Evolutionary conservation across 192 early-diverging fungal species (phyloP).

Genomic region (Jimgerdemannia lactiflua): DNA sequence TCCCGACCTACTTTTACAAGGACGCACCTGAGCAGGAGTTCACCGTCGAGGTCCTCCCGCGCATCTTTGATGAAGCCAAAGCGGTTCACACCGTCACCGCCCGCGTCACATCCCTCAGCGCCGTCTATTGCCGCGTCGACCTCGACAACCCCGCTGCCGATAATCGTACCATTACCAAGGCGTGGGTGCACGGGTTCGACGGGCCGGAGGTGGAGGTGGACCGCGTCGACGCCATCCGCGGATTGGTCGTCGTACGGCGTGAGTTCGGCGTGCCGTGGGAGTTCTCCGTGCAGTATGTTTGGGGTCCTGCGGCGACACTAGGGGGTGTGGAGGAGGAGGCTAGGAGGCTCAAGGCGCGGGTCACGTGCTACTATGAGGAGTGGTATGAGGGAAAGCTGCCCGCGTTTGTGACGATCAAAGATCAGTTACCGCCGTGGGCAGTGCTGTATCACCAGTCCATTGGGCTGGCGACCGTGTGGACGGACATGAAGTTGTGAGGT

Average conservation of each 20-base stretch:
- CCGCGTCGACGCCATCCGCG: neutral
- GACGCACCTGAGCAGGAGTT: neutral
- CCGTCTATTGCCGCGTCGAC: neutral
- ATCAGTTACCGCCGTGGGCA: constrained; percentile 28
- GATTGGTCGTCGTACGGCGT: constrained; percentile 3
- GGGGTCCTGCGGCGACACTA: constrained; percentile 6
- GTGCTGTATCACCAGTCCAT: constrained; percentile 28
- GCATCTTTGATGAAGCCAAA: neutral
- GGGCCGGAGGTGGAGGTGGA: neutral
- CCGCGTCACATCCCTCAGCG: neutral
- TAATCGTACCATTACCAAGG: neutral
- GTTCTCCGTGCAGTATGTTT: constrained; percentile 7
- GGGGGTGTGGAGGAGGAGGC: constrained; percentile 17
- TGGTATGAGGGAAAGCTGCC: constrained; percentile 45
- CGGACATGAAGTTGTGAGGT: neutral
- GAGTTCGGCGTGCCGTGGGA: neutral
- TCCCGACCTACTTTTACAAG: constrained; percentile 7
- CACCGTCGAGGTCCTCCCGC: neutral
- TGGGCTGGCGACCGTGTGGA: constrained; percentile 16
- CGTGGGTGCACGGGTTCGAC: neutral
- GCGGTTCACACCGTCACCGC: neutral
- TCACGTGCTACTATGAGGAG: constrained; percentile 49
- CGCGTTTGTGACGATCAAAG: constrained; percentile 36
- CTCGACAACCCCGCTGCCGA: neutral
- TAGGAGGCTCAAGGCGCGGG: constrained; percentile 17